Base-by-base conservation (phyloP, 441 rosid genomes). In the Adansonia gregorii region DNA sequence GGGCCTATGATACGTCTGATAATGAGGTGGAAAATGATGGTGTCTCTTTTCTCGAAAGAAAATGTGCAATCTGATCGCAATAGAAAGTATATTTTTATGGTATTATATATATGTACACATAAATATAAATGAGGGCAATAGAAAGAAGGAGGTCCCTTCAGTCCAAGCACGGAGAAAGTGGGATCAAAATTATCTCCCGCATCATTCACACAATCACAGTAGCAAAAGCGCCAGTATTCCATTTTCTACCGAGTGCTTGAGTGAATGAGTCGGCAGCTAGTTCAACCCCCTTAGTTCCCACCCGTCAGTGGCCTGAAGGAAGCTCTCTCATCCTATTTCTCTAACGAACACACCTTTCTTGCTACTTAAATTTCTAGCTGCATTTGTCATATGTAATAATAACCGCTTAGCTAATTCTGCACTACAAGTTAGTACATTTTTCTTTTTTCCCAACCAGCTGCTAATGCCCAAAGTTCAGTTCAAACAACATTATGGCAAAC, bases 261-360 rank as follows among this genome's bases (percentile, higher is more conserved):
- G 85, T 90, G 92, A 87, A 93, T 92, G 98, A 93, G 95, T 90
- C 97, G 94, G 94, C 93, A 92, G 97, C 86, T 89, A 88, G 59
- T 91, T 87, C 87, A 81, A 82, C 87, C 90, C 89, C 94, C 80
- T 87, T 78, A 35, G 54, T 56, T 88, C 84, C 88, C 79, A 83
- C 84, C 97, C 89, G 86, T 85, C 88, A 80, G 86, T 93, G 97
- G 93, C 80, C 97, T 83, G 92, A 87, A 85, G 90, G 88, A 93
- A 93, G 94, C 97, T 90, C 98, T 80, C 87, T 87, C 90, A n/a
- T 72, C 4, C 85, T 86, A 78, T 76, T 83, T 71, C 75, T 39
- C 41, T 60, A 68, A 70, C 81, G 39, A 35, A 2, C 39, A 35
- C 39, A 35, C 39, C 4, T 35, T 35, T 35, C 39, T 35, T 35